Percentiles rank a stretch among this genome's conserved stretches.
Evolutionary conservation across 176 grass and related monocot species (phyloP).

Genomic region (Zoysia japonica): DNA sequence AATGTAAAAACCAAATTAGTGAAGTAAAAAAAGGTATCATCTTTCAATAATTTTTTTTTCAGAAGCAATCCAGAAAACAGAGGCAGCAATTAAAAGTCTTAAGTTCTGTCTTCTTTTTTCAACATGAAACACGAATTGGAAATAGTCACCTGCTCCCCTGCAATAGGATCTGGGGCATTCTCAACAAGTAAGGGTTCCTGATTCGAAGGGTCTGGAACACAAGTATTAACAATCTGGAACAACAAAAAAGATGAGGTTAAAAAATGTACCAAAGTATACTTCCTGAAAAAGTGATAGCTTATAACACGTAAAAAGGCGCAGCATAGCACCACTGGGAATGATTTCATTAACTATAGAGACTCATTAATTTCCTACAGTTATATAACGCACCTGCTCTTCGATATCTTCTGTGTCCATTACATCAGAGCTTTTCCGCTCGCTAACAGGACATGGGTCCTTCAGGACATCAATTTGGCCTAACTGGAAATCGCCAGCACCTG

Average conservation of each 20-base stretch:
- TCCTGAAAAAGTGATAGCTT: constrained; percentile 6
- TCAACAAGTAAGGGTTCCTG: constrained; percentile 84
- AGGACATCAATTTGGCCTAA: constrained; percentile 78
- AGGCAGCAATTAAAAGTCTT: constrained; percentile 9
- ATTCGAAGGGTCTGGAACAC: constrained; percentile 70
- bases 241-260: constrained; percentile 8
- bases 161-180: constrained; percentile 80
- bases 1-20: neutral
- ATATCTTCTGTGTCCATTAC: constrained; percentile 79
- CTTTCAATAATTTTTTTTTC: neutral
- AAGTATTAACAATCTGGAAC: constrained; percentile 69
- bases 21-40: neutral
- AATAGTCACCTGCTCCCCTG: constrained; percentile 76
- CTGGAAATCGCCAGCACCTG: constrained; percentile 91
- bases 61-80: neutral
- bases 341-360: neutral
- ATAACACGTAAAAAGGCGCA: neutral
- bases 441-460: constrained; percentile 75
- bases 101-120: constrained; percentile 5
- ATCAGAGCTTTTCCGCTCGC: constrained; percentile 64
- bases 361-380: constrained; percentile 23
- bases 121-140: neutral
- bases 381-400: constrained; percentile 62
- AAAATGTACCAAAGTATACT: constrained; percentile 23
- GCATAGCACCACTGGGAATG: neutral